Conservation (phyloP, 1,139 yeast genomes). For the Blastobotrys illinoisensis region DNA sequence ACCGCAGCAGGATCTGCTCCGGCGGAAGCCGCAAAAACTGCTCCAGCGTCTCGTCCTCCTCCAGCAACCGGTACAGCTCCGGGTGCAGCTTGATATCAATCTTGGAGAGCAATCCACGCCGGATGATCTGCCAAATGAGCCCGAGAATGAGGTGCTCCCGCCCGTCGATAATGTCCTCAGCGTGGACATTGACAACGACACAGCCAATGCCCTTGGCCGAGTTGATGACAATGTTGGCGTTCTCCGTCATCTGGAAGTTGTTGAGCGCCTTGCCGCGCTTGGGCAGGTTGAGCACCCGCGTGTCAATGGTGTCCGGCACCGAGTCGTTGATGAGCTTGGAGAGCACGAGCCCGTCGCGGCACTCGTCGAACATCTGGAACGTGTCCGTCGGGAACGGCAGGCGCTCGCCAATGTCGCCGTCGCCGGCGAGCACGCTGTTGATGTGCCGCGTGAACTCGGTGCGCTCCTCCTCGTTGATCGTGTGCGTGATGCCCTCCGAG, state of each 20-base stretch:
- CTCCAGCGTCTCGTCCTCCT: constrained; percentile 95
- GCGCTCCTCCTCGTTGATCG: constrained; percentile 95
- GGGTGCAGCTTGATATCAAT: constrained; percentile 96
- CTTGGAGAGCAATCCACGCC: constrained; percentile 89
- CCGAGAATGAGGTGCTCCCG: constrained; percentile 94
- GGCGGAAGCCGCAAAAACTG: constrained; percentile 96
- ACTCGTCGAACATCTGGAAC: constrained; percentile 93
- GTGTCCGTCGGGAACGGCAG: constrained; percentile 92
- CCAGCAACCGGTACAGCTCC: constrained; percentile 87
- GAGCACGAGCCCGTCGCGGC: constrained; percentile 89
- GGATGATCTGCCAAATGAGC: constrained; percentile 94
- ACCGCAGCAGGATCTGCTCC: constrained; percentile 90
- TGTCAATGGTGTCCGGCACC: constrained; percentile 96
- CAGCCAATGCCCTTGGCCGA: constrained; percentile 99
- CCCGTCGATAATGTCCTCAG: constrained; percentile 96
- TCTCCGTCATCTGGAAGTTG: constrained; percentile 93
- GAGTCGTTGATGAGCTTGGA: constrained; percentile 94
- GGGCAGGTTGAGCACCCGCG: constrained; percentile 90
- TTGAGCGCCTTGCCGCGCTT: constrained; percentile 77
- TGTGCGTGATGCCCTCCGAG: constrained; percentile 90
- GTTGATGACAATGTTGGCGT: constrained; percentile 94
- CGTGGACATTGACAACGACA: constrained; percentile 94
- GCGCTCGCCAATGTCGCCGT: constrained; percentile 74
- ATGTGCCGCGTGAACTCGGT: constrained; percentile 94
- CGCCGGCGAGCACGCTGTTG: constrained; percentile 88